These are phyloP conservation scores for Alloteropsis semialata DNA, from an alignment of 176 grass and related monocot genomes.

Conservation along the genomic window DNA sequence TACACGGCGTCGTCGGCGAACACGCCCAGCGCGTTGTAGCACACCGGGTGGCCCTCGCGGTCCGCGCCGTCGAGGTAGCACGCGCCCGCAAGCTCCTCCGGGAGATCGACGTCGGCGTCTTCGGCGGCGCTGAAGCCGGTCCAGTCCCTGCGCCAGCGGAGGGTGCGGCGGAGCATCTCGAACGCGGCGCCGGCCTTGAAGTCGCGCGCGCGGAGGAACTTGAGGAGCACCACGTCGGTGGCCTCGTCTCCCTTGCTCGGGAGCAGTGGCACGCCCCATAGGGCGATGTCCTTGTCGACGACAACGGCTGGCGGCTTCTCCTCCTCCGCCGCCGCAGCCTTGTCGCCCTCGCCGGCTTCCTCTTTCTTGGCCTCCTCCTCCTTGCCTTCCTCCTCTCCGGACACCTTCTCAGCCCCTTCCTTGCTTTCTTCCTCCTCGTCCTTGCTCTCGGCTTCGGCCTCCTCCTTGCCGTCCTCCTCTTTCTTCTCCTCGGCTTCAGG, in stretches of 20 bases:
- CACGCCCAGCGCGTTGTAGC: conserved; percentile 69
- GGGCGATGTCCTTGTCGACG: conserved; percentile 48
- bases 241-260: conserved; percentile 69
- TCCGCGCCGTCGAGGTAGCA: conserved; percentile 76
- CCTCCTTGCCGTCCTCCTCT: neutral
- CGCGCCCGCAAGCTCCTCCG: conserved; percentile 42
- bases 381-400: neutral
- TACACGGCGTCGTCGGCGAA: conserved; percentile 68
- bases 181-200: conserved; percentile 91
- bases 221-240: conserved; percentile 82
- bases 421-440: conserved; percentile 16
- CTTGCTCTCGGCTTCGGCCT: neutral
- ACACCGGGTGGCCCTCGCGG: conserved; percentile 89
- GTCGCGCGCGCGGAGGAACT: conserved; percentile 96
- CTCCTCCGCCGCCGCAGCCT: neutral
- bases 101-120: conserved; percentile 4
- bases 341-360: conserved; percentile 15
- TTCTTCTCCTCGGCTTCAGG: neutral
- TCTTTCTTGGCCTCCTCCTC: conserved; percentile 15
- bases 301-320: neutral
- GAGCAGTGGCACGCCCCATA: conserved; percentile 88
- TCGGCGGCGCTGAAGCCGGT: conserved; percentile 31
- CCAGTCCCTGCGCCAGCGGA: conserved; percentile 72
- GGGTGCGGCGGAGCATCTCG: conserved; percentile 74
- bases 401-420: conserved; percentile 3